Base-by-base conservation (phyloP, 768 basidiomycete species). In the Daedaleopsis nitida region DNA sequence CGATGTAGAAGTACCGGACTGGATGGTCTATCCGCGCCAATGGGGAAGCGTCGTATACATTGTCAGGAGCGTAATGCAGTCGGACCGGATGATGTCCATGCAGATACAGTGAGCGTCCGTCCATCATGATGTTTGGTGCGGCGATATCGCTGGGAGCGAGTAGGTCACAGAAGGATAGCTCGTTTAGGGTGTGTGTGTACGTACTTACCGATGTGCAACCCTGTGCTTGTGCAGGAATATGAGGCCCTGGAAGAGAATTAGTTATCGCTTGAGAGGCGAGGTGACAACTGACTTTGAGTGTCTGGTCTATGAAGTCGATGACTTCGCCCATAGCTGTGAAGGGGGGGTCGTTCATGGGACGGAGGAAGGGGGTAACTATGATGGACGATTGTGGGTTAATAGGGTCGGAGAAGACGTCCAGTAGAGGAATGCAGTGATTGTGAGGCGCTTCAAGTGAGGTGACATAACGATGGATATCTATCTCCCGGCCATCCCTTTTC, bases 11-110 rank as follows among this genome's bases (percentile, higher is more conserved):
- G 55, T 70, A 68, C 8, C 73, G 72, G 9, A 80, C 75, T 7
- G 75, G 70, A 43, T 73, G 63, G 37, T 73, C 70, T 17, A 73
- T 72, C n/a, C 77, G 69, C 0, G 73, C 63, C 16, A 75, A 59
- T 0, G 75, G 75, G 9, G 58, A 38, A 17, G 76, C 52, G 2
- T 66, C 58, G 2, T 72, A 69, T 12, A 75, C 60, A 2, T 72
- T 74, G 57, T 78, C 77, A 0, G 71, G 70, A n/a, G 77, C 66
- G 43, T 58, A 70, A 43, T 73, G 64, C 0, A 67, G 65, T 6
- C 71, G 66, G 9, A 76, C 57, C 0, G 68, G 68, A 48, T 69
- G 68, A 39, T 69, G 66, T 9, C 64, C 68, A 1, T 64, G 9
- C 1, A 66, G 68, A 27, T 48, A 69, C 14, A 69, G 23, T 0